Evolutionary conservation across 306 rosid species (phyloP).

Genomic region (Benincasa hispida): DNA sequence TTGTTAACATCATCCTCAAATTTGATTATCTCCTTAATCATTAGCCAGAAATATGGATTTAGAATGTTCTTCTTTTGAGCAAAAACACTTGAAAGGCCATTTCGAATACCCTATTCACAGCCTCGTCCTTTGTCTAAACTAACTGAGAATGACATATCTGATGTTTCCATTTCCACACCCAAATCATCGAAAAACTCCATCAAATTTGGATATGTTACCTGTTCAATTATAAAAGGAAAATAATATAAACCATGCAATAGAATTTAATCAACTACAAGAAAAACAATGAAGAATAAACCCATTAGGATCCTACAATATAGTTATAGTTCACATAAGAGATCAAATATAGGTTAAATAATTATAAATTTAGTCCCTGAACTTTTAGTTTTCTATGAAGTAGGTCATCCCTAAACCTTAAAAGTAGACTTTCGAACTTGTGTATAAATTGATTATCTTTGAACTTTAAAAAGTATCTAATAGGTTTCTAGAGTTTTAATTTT

Average conservation of each 20-base stretch:
- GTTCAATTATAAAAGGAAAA: not conserved
- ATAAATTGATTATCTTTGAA: too few species aligned
- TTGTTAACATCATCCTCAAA: conserved; percentile 60
- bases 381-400: too few species aligned
- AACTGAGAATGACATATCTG: conserved; percentile 79
- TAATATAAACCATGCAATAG: not conserved
- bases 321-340: too few species aligned
- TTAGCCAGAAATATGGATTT: conserved; percentile 65
- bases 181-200: conserved; percentile 74
- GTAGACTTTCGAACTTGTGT: too few species aligned
- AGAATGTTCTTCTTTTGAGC: conserved; percentile 61
- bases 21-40: conserved; percentile 58
- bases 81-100: conserved; percentile 57
- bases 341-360: too few species aligned
- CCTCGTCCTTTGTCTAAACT: conserved; percentile 67
- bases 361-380: too few species aligned
- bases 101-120: conserved; percentile 84
- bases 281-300: not conserved
- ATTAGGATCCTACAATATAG: too few species aligned
- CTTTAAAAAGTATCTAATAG: too few species aligned
- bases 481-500: too few species aligned
- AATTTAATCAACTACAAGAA: not conserved
- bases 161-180: conserved; percentile 71
- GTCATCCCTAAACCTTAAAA: too few species aligned
- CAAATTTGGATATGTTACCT: conserved; percentile 95